Evolutionary conservation across 2,329 filamentous ascomycete species (phyloP).

Genomic region (Xylaria sp.): DNA sequence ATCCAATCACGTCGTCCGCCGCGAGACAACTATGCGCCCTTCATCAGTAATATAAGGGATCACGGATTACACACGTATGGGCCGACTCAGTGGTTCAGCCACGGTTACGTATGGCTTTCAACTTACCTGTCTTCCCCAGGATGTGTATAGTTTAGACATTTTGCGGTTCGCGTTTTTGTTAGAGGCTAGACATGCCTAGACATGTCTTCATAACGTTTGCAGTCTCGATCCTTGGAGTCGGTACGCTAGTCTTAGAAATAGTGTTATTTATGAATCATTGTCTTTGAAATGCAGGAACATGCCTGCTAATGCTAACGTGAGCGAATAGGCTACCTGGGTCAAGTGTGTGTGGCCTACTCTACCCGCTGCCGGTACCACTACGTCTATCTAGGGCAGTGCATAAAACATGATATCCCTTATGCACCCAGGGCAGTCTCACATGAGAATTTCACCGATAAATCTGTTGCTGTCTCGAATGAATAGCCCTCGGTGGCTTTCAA

Average conservation of each 20-base stretch:
- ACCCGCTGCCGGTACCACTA: neutral
- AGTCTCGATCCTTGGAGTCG: neutral
- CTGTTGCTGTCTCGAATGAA: neutral
- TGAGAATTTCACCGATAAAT: neutral
- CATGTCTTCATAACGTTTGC: neutral
- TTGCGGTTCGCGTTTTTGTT: neutral
- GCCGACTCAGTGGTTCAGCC: neutral
- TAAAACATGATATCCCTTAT: constrained; percentile 18
- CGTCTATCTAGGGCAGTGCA: neutral
- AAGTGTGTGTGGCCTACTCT: neutral
- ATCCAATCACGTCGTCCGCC: constrained; percentile 11
- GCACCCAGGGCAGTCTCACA: neutral
- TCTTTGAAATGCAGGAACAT: neutral
- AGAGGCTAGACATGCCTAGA: neutral
- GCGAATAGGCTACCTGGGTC: no score
- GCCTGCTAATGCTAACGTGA: no score
- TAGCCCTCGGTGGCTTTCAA: neutral
- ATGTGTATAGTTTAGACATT: neutral
- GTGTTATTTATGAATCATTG: neutral
- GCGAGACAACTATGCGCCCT: constrained; percentile 11
- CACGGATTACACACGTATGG: constrained; percentile 11
- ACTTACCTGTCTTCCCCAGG: neutral
- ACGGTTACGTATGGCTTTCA: neutral
- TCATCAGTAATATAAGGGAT: neutral
- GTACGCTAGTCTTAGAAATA: neutral